Percentiles rank a stretch among this genome's conserved stretches.
Evolutionary conservation across 2,329 filamentous ascomycete genomes (phyloP).

Genomic region (Trichoderma guizhouense): DNA sequence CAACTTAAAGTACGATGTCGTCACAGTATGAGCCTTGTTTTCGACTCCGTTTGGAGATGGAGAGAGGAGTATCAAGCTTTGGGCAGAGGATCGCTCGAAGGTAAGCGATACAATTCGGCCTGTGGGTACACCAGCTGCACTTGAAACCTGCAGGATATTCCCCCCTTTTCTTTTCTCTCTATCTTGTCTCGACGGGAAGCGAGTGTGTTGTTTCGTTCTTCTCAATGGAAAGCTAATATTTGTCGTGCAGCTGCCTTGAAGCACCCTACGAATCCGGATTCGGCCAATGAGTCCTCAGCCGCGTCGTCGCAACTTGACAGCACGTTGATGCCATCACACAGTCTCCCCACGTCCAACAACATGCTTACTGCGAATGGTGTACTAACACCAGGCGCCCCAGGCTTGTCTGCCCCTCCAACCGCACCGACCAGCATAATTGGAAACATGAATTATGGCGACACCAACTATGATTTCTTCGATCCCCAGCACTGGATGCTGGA

Average conservation of each 20-base stretch:
- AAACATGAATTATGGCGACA: constrained; percentile 58
- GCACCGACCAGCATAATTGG: constrained; percentile 47
- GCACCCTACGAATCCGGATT: constrained; percentile 82
- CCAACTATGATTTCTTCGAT: constrained; percentile 84
- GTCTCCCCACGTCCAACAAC: constrained; percentile 41
- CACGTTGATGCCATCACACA: constrained; percentile 49
- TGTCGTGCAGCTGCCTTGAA: constrained; percentile 58
- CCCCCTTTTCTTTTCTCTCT: constrained; percentile 13
- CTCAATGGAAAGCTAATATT: constrained; percentile 27
- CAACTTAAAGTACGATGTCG: constrained; percentile 79
- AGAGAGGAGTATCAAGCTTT: constrained; percentile 72
- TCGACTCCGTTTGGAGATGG: constrained; percentile 84
- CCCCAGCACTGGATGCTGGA: constrained; percentile 93
- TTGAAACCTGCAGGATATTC: constrained; percentile 10
- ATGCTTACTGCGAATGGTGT: constrained; percentile 49
- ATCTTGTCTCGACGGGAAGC: constrained; percentile 23
- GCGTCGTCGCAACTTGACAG: constrained; percentile 63
- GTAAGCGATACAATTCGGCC: constrained; percentile 46
- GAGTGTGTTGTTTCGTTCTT: not conserved
- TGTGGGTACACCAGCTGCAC: constrained; percentile 18
- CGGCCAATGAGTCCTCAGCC: constrained; percentile 67
- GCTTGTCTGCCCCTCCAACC: constrained; percentile 38
- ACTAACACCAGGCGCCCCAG: constrained; percentile 49
- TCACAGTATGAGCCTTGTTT: constrained; percentile 82
- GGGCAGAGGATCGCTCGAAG: constrained; percentile 66